Percentiles rank a stretch among this genome's conserved stretches.
Evolutionary conservation across 1,284 basidiomycete genomes (phyloP).

Genomic region (Hemileia vastatrix): DNA sequence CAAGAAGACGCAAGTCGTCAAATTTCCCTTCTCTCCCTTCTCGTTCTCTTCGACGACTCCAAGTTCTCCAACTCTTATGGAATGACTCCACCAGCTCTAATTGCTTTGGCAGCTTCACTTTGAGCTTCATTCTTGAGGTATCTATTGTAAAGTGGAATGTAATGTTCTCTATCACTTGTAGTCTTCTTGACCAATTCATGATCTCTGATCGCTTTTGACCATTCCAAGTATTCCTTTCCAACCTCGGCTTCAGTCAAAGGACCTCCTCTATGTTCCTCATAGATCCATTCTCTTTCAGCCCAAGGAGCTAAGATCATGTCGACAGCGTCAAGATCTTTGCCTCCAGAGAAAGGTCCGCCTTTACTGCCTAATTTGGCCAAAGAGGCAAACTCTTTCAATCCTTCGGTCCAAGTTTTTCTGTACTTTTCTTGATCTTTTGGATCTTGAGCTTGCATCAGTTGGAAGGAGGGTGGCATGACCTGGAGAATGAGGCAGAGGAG

Average conservation of each 20-base stretch:
- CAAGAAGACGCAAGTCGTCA: no score
- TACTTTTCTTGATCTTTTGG: constrained; percentile 19
- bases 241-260: constrained; percentile 49
- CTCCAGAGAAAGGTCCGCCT: constrained; percentile 1
- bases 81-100: constrained; percentile 49
- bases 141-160: constrained; percentile 51
- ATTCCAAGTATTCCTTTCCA: constrained; percentile 50
- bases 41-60: no score
- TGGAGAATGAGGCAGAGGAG: constrained; percentile 40
- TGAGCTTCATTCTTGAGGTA: constrained; percentile 55
- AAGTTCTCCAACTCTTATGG: constrained; percentile 45
- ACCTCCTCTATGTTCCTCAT: constrained; percentile 51
- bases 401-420: constrained; percentile 9
- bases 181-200: constrained; percentile 52
- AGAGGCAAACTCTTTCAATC: neutral
- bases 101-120: constrained; percentile 56
- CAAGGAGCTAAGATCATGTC: constrained; percentile 28
- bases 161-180: constrained; percentile 50
- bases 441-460: constrained; percentile 29
- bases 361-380: constrained; percentile 25
- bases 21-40: neutral
- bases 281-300: constrained; percentile 23
- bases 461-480: constrained; percentile 29
- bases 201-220: constrained; percentile 48
- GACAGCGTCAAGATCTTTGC: constrained; percentile 7